These are phyloP conservation scores for Leccinum fibrillosum DNA, from an alignment of 768 basidiomycete genomes.

Conservation along the genomic window DNA sequence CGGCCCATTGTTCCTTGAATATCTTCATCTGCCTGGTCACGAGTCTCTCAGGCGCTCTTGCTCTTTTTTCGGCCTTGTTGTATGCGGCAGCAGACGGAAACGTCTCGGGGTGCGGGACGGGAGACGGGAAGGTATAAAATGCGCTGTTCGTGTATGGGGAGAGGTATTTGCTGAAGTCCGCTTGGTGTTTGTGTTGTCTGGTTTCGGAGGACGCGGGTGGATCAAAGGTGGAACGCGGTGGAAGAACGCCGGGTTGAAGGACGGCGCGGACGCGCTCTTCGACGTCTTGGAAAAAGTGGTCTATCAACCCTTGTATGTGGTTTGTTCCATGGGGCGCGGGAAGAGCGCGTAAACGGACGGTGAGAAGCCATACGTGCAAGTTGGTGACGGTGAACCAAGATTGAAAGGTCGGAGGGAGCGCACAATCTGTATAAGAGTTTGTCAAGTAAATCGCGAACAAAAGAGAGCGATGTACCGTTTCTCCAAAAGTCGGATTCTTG, in stretches of 20 bases:
- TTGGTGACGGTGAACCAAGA: conserved; percentile 96
- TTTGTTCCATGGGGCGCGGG: conserved; percentile 60
- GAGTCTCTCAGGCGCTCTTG: conserved; percentile 69
- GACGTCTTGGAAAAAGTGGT: conserved; percentile 93
- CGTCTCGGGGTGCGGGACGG: conserved; percentile 23
- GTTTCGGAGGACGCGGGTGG: conserved; percentile 2
- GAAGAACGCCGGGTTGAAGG: conserved; percentile 52
- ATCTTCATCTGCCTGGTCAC: conserved; percentile 88
- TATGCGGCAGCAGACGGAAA: conserved; percentile 27
- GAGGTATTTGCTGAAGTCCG: conserved; percentile 19
- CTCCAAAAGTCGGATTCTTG: conserved; percentile 63
- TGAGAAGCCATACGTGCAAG: conserved; percentile 88
- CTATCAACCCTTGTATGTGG: conserved; percentile 80
- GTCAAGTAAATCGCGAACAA: not conserved
- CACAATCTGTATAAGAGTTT: conserved; percentile 53
- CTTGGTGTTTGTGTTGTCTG: conserved; percentile 17
- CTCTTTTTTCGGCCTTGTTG: conserved; percentile 28
- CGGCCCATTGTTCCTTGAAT: conserved; percentile 89
- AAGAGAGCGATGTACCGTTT: conserved; percentile 43
- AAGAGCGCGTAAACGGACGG: conserved; percentile 82
- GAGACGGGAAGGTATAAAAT: conserved; percentile 29
- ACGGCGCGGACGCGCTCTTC: conserved; percentile 86
- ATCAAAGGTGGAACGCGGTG: conserved; percentile 16
- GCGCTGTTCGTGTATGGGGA: conserved; percentile 23
- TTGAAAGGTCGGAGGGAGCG: conserved; percentile 89